Conservation (phyloP, 306 rosid species). For the Phaseolus lunatus region DNA sequence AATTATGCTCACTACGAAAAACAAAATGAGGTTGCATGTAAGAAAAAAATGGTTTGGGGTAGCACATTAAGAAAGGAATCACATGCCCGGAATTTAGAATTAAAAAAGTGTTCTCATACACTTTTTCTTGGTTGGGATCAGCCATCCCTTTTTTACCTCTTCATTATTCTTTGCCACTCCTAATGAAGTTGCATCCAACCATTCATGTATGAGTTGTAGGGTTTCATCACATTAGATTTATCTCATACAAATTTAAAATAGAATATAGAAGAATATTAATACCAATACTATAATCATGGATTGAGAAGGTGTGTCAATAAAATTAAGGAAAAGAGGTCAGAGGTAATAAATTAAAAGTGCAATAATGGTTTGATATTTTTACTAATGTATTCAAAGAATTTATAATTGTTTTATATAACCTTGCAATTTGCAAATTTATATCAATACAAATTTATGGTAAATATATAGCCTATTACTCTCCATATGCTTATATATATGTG, state of each 20-base stretch:
- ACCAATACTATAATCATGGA: background rate
- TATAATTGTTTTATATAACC: too few species aligned
- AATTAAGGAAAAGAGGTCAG: background rate
- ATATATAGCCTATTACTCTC: background rate
- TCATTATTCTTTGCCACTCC: slow-evolving; percentile 30
- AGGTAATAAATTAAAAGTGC: background rate
- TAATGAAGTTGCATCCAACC: slow-evolving; percentile 32
- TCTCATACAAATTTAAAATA: background rate
- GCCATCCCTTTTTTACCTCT: slow-evolving; percentile 42
- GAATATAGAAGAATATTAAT: too few species aligned
- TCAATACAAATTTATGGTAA: slow-evolving; percentile 1
- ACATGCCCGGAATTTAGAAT: slow-evolving; percentile 38
- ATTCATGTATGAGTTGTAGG: slow-evolving; percentile 3
- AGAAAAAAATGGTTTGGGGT: slow-evolving; percentile 3
- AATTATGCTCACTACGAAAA: background rate
- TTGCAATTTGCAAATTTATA: background rate
- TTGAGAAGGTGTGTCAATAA: background rate
- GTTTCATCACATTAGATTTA: slow-evolving; percentile 10
- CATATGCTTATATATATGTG: background rate
- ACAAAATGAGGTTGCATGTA: background rate
- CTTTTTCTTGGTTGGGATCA: slow-evolving; percentile 37
- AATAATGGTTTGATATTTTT: background rate
- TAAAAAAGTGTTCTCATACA: slow-evolving; percentile 27
- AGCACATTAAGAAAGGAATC: slow-evolving; percentile 57
- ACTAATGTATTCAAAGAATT: background rate